Base-by-base conservation (phyloP, 1,139 yeast species). In the Pichia sp. region DNA sequence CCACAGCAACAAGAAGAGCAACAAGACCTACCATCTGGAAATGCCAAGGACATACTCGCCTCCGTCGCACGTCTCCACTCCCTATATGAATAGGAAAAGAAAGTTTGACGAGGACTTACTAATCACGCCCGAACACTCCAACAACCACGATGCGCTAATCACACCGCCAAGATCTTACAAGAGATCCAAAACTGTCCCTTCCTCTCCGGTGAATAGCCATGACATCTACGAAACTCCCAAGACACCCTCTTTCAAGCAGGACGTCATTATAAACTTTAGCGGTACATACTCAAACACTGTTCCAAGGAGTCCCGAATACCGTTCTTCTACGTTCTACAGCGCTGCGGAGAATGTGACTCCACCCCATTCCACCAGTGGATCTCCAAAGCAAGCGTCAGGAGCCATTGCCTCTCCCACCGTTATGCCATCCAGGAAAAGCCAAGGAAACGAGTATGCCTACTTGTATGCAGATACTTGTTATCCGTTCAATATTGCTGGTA, bases 391-490 rank as follows among this genome's bases (percentile, higher is more conserved):
- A 50, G 8, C 52, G n/a, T 53, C 60, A 51, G 61, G 52, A 56
- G 67, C 45, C 56, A 69, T 65, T 41, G 48, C 51, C 30, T 54
- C 51, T 34, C 66, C 66, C 3, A 48, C 56, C 15, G 55, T 56
- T 44, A 55, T 44, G 38, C 57, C 59, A 26, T 26, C 51, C 15
- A 40, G 45, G 30, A 2, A 31, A 31, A 19, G 19, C 10, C n/a
- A 34, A 32, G 54, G 51, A n/a, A 34, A 48, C 19, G 61, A 62
- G 32, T 61, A 65, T 19, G 61, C 67, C 31, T 65, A 64, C 47
- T 57, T 52, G 31, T 69, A 62, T 57, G 70, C 74, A 55, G 63
- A 73, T 73, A 62, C 84, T 74, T 57, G 78, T 74, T 67, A 76
- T 74, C 61, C 72, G 67, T 56, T 70, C 71, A 51, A 78, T 71